Conservation (phyloP, 2,329 filamentous ascomycete species). For the Plectosphaerella cucumerina region DNA sequence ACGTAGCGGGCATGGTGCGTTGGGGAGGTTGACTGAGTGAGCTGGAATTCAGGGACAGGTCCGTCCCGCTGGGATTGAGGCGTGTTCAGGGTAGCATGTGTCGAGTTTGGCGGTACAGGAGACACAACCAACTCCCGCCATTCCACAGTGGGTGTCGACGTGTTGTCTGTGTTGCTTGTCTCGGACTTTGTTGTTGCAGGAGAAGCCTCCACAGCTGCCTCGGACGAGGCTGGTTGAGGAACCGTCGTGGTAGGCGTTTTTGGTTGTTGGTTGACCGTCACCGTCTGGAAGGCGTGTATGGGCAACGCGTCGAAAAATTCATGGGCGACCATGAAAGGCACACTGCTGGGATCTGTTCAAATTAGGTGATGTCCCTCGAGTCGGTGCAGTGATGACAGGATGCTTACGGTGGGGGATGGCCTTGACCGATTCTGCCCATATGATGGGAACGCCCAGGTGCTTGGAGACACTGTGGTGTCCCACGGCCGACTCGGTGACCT, state of each 20-base stretch:
- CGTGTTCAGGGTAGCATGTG: conserved; percentile 49
- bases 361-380: not conserved
- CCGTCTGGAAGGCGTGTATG: conserved; percentile 88
- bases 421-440: conserved; percentile 87
- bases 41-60: conserved; percentile 75
- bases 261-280: conserved; percentile 33
- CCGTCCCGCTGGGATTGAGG: conserved; percentile 47
- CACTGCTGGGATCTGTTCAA: conserved; percentile 56
- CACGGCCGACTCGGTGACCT: conserved; percentile 65
- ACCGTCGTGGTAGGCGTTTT: conserved; percentile 36
- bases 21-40: conserved; percentile 68
- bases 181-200: not conserved
- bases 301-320: conserved; percentile 98
- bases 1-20: conserved; percentile 84
- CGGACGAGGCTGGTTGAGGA: conserved; percentile 29
- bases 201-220: conserved; percentile 28
- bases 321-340: conserved; percentile 91
- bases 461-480: conserved; percentile 74
- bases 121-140: conserved; percentile 83
- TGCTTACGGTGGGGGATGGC: conserved; percentile 66
- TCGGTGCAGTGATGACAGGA: conserved; percentile 6
- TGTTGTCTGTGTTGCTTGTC: conserved; percentile 20
- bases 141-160: conserved; percentile 44
- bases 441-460: conserved; percentile 68
- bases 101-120: conserved; percentile 53